Conservation (phyloP, 768 basidiomycete species). For the Lyophyllum atratum region DNA sequence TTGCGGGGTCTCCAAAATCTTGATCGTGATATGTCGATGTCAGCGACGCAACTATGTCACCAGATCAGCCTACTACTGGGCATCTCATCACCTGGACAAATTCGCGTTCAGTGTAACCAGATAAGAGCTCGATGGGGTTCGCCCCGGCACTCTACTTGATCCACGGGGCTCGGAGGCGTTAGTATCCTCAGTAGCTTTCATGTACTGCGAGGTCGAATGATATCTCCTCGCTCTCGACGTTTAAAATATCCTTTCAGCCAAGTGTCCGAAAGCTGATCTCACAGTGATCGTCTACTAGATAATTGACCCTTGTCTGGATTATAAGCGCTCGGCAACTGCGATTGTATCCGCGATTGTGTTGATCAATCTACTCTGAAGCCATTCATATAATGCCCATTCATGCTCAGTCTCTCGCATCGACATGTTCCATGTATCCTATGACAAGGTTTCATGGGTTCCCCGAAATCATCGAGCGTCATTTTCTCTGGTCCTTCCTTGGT, state of each 20-base stretch:
- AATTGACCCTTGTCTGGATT: neutral
- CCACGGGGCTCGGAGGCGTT: constrained; percentile 5
- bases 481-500: neutral
- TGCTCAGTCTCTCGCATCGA: too few relatives aligned
- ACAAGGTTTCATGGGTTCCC: too few relatives aligned
- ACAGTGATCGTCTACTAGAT: neutral
- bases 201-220: neutral
- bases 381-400: too few relatives aligned
- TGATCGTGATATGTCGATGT: constrained; percentile 3
- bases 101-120: neutral
- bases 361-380: too few relatives aligned
- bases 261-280: neutral
- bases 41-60: neutral
- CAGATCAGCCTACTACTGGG: neutral
- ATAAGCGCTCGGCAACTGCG: too few relatives aligned
- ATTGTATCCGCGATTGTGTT: too few relatives aligned
- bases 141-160: constrained; percentile 1
- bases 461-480: too few relatives aligned
- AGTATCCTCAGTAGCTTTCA: neutral
- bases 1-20: neutral
- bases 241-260: neutral
- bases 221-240: neutral
- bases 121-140: neutral
- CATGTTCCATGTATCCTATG: too few relatives aligned
- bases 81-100: constrained; percentile 7